Evolutionary conservation across 345 rosid species (phyloP).

Genomic region (Moricandia moricandioides): DNA sequence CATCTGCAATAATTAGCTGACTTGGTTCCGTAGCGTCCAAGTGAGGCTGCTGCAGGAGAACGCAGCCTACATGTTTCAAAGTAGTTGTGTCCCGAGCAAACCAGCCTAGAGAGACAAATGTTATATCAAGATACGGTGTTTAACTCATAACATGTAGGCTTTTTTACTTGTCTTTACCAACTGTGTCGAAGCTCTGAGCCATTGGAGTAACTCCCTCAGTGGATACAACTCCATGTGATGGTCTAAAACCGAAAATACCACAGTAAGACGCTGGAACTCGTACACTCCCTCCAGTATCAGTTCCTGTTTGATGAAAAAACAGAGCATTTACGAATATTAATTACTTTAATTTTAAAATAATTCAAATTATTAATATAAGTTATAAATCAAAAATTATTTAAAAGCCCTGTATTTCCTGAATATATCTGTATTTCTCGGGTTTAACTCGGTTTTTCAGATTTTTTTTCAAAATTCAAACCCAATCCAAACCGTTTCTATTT

Average conservation of each 20-base stretch:
- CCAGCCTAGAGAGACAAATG: conserved; percentile 58
- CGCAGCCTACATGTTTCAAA: conserved; percentile 60
- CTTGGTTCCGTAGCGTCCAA: conserved; percentile 39
- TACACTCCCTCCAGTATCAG: conserved; percentile 92
- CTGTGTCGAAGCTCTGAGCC: conserved; percentile 94
- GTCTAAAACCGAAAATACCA: conserved; percentile 71
- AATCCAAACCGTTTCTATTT: not conserved
- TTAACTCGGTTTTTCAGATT: not conserved
- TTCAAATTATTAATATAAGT: not conserved
- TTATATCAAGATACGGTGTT: not conserved
- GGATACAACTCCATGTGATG: conserved; percentile 63
- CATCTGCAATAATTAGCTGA: conserved; percentile 60
- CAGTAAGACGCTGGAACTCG: conserved; percentile 86
- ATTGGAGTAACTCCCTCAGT: conserved; percentile 67
- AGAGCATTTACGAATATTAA: not conserved
- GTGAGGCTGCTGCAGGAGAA: conserved; percentile 53
- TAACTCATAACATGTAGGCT: not conserved
- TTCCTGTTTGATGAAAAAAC: conserved; percentile 48
- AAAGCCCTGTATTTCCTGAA: no score
- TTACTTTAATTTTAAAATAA: not conserved
- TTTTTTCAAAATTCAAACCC: not conserved
- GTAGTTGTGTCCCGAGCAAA: conserved; percentile 73
- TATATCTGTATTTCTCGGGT: not conserved
- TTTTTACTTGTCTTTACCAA: conserved; percentile 51
- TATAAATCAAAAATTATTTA: no score